A percentile compares a stretch with the other conserved stretches of the same genome.
These are phyloP conservation scores for Plasmodium billcollinsi DNA, from an alignment of 169 alveolate species.

Conservation along the genomic window DNA sequence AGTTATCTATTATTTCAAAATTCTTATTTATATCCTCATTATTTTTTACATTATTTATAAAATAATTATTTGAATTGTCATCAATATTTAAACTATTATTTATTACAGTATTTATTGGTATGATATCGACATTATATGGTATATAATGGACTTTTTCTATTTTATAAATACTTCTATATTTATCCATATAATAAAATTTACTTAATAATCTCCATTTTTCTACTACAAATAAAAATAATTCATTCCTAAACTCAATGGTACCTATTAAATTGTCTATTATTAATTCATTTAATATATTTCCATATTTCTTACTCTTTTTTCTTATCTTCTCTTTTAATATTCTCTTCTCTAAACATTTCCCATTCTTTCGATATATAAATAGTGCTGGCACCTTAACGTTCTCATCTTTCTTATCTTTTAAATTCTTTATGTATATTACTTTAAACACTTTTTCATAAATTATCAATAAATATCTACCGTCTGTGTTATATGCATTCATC, in stretches of 20 bases:
- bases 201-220: slow-evolving; percentile 70
- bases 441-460: slow-evolving; percentile 75
- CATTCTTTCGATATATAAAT: slow-evolving; percentile 51
- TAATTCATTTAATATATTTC: slow-evolving; percentile 54
- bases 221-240: slow-evolving; percentile 63
- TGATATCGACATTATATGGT: slow-evolving; percentile 48
- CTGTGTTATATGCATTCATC: slow-evolving; percentile 75
- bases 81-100: slow-evolving; percentile 57
- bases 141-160: slow-evolving; percentile 67
- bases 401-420: slow-evolving; percentile 67
- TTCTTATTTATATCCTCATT: slow-evolving; percentile 51
- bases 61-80: slow-evolving; percentile 50
- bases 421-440: slow-evolving; percentile 71
- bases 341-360: slow-evolving; percentile 64
- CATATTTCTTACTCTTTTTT: slow-evolving; percentile 59
- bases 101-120: slow-evolving; percentile 33
- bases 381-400: slow-evolving; percentile 35
- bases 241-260: slow-evolving; percentile 33
- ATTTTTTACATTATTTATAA: slow-evolving; percentile 31
- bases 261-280: slow-evolving; percentile 70
- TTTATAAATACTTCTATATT: slow-evolving; percentile 70
- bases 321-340: slow-evolving; percentile 56
- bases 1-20: slow-evolving; percentile 45
- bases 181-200: slow-evolving; percentile 62
- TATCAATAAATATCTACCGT: slow-evolving; percentile 70